Evolutionary conservation across 2,329 filamentous ascomycete species (phyloP).

Genomic region (Fusarium abutilonis): DNA sequence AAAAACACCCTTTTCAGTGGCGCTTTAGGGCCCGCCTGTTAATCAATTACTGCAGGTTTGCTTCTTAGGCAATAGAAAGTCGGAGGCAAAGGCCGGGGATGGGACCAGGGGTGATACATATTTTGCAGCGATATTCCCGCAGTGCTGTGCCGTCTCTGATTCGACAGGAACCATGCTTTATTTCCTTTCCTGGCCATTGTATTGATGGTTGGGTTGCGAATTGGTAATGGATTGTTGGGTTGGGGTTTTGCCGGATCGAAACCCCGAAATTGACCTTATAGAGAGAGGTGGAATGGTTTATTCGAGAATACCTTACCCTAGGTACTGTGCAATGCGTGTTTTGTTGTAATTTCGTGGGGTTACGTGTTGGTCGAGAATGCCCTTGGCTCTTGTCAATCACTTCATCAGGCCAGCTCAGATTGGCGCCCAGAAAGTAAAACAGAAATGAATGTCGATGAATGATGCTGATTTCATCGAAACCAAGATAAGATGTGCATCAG

Average conservation of each 20-base stretch:
- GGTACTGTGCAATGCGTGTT: too few species aligned
- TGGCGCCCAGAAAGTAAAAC: constrained; percentile 1
- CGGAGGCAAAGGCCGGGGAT: constrained; percentile 25
- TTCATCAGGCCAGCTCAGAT: constrained; percentile 26
- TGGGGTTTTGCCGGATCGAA: constrained; percentile 25
- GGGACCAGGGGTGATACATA: constrained; percentile 26
- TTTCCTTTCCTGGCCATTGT: constrained; percentile 28
- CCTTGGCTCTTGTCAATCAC: neutral
- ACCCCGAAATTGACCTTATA: constrained; percentile 6
- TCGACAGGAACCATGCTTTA: constrained; percentile 24
- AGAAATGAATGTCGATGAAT: constrained; percentile 24
- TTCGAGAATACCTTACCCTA: neutral
- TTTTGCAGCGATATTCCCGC: constrained; percentile 33
- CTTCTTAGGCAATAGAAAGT: constrained; percentile 4
- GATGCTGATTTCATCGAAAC: constrained; percentile 31
- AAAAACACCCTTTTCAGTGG: constrained; percentile 5
- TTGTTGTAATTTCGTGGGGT: constrained; percentile 17
- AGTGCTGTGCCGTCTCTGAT: constrained; percentile 31
- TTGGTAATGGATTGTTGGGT: constrained; percentile 39
- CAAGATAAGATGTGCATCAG: constrained; percentile 35
- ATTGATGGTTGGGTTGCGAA: constrained; percentile 29
- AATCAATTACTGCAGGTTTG: constrained; percentile 16
- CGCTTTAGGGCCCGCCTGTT: constrained; percentile 2
- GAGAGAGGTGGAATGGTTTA: constrained; percentile 1
- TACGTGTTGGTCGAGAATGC: constrained; percentile 19